phyloP scores from a whole-genome alignment of 768 basidiomycete genomes.

The Mycena pura region DNA sequence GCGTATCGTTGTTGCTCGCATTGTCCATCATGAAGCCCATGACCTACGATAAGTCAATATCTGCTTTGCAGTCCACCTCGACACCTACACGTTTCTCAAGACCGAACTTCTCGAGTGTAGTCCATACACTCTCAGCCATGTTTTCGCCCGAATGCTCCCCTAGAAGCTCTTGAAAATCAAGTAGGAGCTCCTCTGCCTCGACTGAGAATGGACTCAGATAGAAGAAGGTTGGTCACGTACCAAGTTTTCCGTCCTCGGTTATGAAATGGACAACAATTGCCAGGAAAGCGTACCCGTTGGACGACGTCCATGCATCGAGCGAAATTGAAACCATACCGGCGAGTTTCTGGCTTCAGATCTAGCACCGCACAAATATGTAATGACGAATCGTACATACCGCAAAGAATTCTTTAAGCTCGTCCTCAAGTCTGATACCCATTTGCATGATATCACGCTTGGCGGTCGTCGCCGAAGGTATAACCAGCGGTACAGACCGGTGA shows the following conservation, averaged over 20 bases:
- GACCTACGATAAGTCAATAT: no score
- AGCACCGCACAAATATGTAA: no score
- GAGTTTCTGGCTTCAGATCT: no score
- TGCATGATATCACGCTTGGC: no score
- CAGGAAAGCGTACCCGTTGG: constrained; percentile 37
- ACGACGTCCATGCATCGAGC: constrained; percentile 39
- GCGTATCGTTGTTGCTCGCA: constrained; percentile 29
- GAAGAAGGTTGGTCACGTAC: constrained; percentile 24
- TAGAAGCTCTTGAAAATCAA: constrained; percentile 32
- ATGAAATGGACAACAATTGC: constrained; percentile 38
- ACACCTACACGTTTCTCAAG: no score
- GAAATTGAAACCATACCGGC: constrained; percentile 32
- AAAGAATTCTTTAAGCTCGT: no score
- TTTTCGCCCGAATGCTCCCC: constrained; percentile 32
- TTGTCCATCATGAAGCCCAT: constrained; percentile 28
- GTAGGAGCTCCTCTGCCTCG: constrained; percentile 26
- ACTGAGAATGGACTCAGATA: no score
- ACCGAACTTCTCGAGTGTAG: constrained; percentile 22
- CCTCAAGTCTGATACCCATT: no score
- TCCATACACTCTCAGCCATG: constrained; percentile 28
- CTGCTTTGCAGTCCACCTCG: no score
- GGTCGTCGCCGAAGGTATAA: no score
- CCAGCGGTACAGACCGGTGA: no score
- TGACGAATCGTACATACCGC: no score
- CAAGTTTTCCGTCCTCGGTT: constrained; percentile 29